phyloP scores from a whole-genome alignment of 176 grass and related monocot genomes.

The Cymbopogon citratus region DNA sequence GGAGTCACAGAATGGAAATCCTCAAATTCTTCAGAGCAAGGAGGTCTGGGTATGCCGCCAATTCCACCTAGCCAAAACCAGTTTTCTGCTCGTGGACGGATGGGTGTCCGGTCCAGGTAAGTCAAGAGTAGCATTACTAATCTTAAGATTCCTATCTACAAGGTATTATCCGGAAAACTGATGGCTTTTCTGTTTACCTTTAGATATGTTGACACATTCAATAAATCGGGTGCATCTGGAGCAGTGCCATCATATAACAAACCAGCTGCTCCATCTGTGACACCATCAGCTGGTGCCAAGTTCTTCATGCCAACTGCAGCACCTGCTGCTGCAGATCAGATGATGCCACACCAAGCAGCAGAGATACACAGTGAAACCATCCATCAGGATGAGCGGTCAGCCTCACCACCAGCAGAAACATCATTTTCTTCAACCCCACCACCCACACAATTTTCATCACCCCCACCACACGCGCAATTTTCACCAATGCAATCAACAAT shows the following conservation, averaged over 20 bases:
- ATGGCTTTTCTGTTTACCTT: background rate
- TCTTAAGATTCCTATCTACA: conserved; percentile 8
- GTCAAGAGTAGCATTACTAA: background rate
- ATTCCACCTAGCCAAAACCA: conserved; percentile 87
- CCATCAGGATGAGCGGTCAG: conserved; percentile 36
- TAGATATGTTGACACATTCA: conserved; percentile 98
- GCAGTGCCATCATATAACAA: conserved; percentile 49
- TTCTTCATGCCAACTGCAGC: conserved; percentile 65
- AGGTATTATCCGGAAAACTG: background rate
- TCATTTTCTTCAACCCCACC: conserved; percentile 51
- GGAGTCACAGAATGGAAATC: conserved; percentile 36
- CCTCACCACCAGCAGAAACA: conserved; percentile 37
- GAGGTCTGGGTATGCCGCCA: conserved; percentile 64
- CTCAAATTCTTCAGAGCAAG: conserved; percentile 35
- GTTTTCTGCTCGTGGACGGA: conserved; percentile 78
- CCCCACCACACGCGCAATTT: conserved; percentile 35
- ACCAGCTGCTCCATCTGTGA: conserved; percentile 54
- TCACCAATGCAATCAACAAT: conserved; percentile 50
- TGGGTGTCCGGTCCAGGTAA: conserved; percentile 88
- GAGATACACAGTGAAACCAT: conserved; percentile 40
- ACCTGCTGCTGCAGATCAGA: conserved; percentile 34
- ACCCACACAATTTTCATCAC: conserved; percentile 34
- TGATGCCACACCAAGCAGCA: conserved; percentile 24
- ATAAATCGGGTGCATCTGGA: conserved; percentile 53
- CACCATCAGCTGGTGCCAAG: conserved; percentile 52